Percentiles rank a stretch among this genome's conserved stretches.
phyloP scores from a whole-genome alignment of 2,329 filamentous ascomycete species.

The Colletotrichum tropicale region DNA sequence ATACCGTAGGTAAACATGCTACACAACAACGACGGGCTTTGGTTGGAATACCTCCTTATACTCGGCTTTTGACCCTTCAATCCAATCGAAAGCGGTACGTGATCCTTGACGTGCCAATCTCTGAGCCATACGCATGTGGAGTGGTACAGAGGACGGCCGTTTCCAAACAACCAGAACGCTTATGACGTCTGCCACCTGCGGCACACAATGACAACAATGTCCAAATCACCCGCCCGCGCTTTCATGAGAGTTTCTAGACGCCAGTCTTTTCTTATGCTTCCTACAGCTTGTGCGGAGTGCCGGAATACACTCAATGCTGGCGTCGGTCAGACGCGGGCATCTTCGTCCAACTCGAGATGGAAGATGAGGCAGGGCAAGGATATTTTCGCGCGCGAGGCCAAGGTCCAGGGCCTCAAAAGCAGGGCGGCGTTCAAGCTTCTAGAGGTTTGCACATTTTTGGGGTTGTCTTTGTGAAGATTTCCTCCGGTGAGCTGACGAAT shows the following conservation, averaged over 20 bases:
- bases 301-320: background rate
- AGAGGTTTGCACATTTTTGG: constrained; percentile 61
- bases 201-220: background rate
- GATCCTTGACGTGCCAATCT: background rate
- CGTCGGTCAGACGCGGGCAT: constrained; percentile 17
- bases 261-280: background rate
- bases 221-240: background rate
- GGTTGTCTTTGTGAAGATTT: background rate
- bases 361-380: constrained; percentile 79
- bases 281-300: background rate
- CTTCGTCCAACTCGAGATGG: constrained; percentile 78
- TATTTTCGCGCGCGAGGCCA: constrained; percentile 74
- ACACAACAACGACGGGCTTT: background rate
- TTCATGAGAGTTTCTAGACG: background rate
- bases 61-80: background rate
- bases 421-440: constrained; percentile 93
- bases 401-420: constrained; percentile 81
- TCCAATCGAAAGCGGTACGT: background rate
- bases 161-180: background rate
- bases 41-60: background rate
- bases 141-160: background rate
- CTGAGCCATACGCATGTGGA: background rate
- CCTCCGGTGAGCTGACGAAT: background rate
- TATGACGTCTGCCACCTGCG: background rate
- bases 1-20: background rate